These are phyloP conservation scores for Juglanconis oblonga DNA, from an alignment of 2,329 filamentous ascomycete species.

Conservation along the genomic window DNA sequence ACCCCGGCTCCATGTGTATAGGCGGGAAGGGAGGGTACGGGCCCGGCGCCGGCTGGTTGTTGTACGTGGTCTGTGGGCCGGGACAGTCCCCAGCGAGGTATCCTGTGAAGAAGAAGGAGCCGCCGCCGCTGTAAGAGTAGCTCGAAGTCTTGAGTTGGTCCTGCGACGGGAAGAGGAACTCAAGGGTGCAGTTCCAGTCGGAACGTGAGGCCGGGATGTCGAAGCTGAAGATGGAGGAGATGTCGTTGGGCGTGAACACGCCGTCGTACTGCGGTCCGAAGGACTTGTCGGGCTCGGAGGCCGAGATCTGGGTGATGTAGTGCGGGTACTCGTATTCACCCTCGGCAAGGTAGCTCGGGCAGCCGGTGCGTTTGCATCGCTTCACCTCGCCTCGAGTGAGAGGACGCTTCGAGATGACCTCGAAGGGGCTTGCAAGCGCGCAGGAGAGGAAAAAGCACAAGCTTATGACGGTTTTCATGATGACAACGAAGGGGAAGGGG, in stretches of 20 bases:
- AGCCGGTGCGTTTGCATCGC: constrained; percentile 18
- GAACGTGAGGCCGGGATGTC: constrained; percentile 36
- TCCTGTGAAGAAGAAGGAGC: constrained; percentile 33
- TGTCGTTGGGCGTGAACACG: constrained; percentile 34
- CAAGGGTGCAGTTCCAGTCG: constrained; percentile 43
- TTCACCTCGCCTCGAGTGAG: constrained; percentile 22
- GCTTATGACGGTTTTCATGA: background rate
- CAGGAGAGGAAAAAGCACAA: background rate
- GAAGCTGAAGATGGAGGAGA: constrained; percentile 41
- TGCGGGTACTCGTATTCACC: constrained; percentile 30
- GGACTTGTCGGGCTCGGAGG: constrained; percentile 31
- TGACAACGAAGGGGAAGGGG: background rate
- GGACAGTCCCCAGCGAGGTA: constrained; percentile 28
- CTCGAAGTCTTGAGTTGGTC: constrained; percentile 31
- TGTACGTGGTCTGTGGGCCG: constrained; percentile 26
- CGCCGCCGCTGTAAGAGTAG: constrained; percentile 34
- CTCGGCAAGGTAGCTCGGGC: constrained; percentile 26
- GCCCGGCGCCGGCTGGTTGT: constrained; percentile 27
- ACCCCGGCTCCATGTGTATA: constrained; percentile 31
- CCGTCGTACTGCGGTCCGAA: constrained; percentile 38
- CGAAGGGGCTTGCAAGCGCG: constrained; percentile 5
- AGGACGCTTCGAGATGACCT: constrained; percentile 26
- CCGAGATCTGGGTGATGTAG: constrained; percentile 31
- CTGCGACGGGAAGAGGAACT: constrained; percentile 41
- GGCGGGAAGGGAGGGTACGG: constrained; percentile 27